Conservation (phyloP, 1,284 basidiomycete genomes). For the Retiboletus flavoniger region DNA sequence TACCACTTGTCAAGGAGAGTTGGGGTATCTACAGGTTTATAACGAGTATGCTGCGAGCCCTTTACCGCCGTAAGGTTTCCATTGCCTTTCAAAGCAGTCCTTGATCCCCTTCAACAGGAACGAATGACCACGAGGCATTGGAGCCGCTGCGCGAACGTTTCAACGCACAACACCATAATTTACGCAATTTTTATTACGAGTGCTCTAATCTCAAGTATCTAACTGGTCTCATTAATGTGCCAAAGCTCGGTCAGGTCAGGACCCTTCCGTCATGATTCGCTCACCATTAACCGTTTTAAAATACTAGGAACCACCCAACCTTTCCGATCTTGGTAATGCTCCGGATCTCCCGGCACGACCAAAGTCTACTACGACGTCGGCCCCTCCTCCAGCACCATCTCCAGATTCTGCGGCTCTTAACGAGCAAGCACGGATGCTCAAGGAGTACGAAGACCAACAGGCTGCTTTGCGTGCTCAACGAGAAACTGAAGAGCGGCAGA, state of each 20-base stretch:
- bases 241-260: slow-evolving; percentile 85
- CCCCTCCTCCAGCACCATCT: slow-evolving; percentile 64
- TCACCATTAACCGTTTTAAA: background rate
- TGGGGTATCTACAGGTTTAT: slow-evolving; percentile 98
- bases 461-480: slow-evolving; percentile 75
- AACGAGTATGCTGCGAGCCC: slow-evolving; percentile 94
- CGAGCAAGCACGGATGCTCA: slow-evolving; percentile 93
- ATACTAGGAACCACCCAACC: slow-evolving; percentile 85
- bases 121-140: slow-evolving; percentile 82
- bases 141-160: slow-evolving; percentile 85
- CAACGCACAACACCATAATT: slow-evolving; percentile 83
- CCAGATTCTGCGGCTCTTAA: slow-evolving; percentile 79
- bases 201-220: slow-evolving; percentile 96
- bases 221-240: slow-evolving; percentile 93
- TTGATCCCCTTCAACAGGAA: slow-evolving; percentile 52
- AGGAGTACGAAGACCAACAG: slow-evolving; percentile 97
- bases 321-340: slow-evolving; percentile 78
- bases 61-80: slow-evolving; percentile 77
- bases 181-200: slow-evolving; percentile 96
- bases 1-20: slow-evolving; percentile 94
- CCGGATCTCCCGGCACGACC: slow-evolving; percentile 90
- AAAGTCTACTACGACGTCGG: slow-evolving; percentile 56
- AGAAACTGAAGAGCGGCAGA: slow-evolving; percentile 79
- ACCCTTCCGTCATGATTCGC: background rate
- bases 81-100: background rate